A percentile compares a stretch with the other conserved stretches of the same genome.
Conservation (phyloP, 805 yeast genomes). For the Cyberlindnera sargentensis region DNA sequence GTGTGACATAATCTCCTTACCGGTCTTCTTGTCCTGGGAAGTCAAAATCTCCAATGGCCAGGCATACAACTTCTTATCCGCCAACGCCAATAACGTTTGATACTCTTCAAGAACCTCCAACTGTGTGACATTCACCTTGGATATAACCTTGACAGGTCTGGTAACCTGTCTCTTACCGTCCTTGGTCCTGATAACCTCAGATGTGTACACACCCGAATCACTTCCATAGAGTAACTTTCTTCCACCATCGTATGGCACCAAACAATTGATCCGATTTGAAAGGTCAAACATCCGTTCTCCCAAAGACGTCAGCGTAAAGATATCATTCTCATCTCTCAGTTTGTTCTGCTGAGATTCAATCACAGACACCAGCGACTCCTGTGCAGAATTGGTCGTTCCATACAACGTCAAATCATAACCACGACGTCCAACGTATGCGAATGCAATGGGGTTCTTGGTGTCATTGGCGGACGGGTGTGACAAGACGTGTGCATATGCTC, state of each 20-base stretch:
- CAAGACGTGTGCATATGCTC: constrained; percentile 23
- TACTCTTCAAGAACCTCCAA: constrained; percentile 89
- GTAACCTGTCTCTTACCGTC: constrained; percentile 48
- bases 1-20: constrained; percentile 78
- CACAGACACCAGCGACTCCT: constrained; percentile 74
- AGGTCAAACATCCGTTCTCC: constrained; percentile 72
- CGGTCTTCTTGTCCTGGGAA: constrained; percentile 47
- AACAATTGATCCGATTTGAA: constrained; percentile 76
- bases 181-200: constrained; percentile 46
- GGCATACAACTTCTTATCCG: constrained; percentile 76
- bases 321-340: constrained; percentile 64
- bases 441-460: constrained; percentile 37
- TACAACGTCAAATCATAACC: constrained; percentile 38
- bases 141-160: constrained; percentile 69
- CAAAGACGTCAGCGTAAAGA: constrained; percentile 69
- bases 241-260: constrained; percentile 92
- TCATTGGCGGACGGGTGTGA: constrained; percentile 18
- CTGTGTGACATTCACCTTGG: constrained; percentile 75
- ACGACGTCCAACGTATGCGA: constrained; percentile 42
- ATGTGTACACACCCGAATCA: constrained; percentile 80
- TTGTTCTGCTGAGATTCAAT: constrained; percentile 74
- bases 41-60: constrained; percentile 65
- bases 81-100: constrained; percentile 68
- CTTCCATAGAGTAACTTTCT: constrained; percentile 87
- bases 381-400: constrained; percentile 44